Base-by-base conservation (phyloP, 75 land plant species). In the Pinus albicaulis region DNA sequence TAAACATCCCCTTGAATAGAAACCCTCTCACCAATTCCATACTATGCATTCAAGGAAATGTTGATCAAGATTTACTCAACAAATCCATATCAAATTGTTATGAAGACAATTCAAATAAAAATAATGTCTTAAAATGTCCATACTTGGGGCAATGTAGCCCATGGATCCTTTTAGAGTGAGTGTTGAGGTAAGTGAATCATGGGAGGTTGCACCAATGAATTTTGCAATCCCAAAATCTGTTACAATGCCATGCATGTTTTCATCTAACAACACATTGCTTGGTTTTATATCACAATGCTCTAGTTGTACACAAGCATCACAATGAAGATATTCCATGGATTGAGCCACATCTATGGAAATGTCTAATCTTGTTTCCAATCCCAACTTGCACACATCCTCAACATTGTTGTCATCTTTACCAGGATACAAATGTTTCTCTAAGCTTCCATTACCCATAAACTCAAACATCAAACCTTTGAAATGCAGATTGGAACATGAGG, bases 121-220 rank as follows among this genome's bases (percentile, higher is more conserved):
- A 48, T 48, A 48, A 44, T 44, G 12, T 48, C 10, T 8, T 48
- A 48, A 8, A 8, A 48, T 48, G 10, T 48, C 12, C 53, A 62
- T 76, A 88, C 87, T 82, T 59, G 84, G 87, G 4, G 87, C 75
- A 44, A 82, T 81, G 75, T 85, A 84, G 17, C 89, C 87, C 14
- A 80, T 41, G 6, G 87, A 59, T 8, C 85, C 82, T 59, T 74
- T 65, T 28, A 80, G 2, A 19, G 38, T 16, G 17, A 56, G 28
- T 26, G 79, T 62, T 17, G 55, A 71, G 57, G 34, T 63, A 3
- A 23, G 6, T 48, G 73, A 69, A 11, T 55, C 26, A 7, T 16
- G 2, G 25, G 44, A 36, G n/a, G 92, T 86, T 57, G 71, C 58
- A 38, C 15, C 31, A 25, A 81, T 5, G 11, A 82, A 34, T 26